phyloP scores from a whole-genome alignment of 2,329 filamentous ascomycete genomes.

The Lasiodiplodia hormozganensis region DNA sequence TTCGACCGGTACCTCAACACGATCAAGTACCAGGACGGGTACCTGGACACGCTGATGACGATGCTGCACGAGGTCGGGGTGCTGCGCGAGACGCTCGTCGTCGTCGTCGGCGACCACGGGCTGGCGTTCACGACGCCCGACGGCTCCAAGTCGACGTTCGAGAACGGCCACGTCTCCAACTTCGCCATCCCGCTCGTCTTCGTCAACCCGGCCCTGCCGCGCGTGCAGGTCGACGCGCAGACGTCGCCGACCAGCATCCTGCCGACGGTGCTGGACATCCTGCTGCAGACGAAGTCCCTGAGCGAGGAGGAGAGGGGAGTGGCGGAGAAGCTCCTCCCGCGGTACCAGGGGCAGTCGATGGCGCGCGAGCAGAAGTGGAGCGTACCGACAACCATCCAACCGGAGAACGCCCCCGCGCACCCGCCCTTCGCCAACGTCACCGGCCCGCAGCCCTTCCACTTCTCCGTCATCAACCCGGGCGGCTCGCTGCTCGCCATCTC shows the following conservation, averaged over 20 bases:
- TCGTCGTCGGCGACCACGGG: slow-evolving; percentile 54
- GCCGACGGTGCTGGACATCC: slow-evolving; percentile 55
- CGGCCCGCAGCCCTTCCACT: slow-evolving; percentile 41
- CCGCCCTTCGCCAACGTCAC: neutral
- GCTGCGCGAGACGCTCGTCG: slow-evolving; percentile 54
- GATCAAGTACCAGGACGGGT: slow-evolving; percentile 49
- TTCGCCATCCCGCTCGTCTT: slow-evolving; percentile 54
- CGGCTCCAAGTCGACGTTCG: slow-evolving; percentile 47
- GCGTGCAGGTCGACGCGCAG: slow-evolving; percentile 49
- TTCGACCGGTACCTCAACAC: slow-evolving; percentile 53
- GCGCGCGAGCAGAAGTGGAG: slow-evolving; percentile 39
- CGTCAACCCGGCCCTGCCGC: slow-evolving; percentile 52
- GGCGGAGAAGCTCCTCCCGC: slow-evolving; percentile 49
- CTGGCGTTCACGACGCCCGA: slow-evolving; percentile 51
- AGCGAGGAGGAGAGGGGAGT: slow-evolving; percentile 39
- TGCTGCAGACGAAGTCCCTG: slow-evolving; percentile 51
- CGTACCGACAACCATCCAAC: neutral
- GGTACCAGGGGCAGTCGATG: slow-evolving; percentile 58
- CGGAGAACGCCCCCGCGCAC: neutral
- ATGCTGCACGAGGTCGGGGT: slow-evolving; percentile 53
- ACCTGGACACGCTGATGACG: slow-evolving; percentile 50
- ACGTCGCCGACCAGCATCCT: slow-evolving; percentile 53
- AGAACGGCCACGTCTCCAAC: slow-evolving; percentile 54
- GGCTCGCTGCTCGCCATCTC: slow-evolving; percentile 36
- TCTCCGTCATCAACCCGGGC: slow-evolving; percentile 39